phyloP scores from a whole-genome alignment of 169 alveolate genomes.

The Cryptosporidium baileyi region DNA sequence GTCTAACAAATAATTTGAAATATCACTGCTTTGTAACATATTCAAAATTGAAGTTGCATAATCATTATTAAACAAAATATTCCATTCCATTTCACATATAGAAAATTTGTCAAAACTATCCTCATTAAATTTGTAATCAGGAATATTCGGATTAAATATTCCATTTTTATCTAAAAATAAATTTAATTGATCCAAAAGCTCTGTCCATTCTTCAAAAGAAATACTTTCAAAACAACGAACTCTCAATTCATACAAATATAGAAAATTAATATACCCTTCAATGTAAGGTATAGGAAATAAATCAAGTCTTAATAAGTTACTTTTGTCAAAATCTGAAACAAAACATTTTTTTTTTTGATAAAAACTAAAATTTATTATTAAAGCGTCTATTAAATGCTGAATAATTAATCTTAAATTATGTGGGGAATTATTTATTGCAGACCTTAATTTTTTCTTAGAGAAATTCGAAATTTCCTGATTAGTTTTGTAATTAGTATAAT shows the following conservation, averaged over 20 bases:
- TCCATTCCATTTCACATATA: background rate
- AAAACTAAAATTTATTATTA: background rate
- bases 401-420: conserved; percentile 13
- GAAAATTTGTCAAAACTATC: background rate
- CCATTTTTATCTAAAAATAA: background rate
- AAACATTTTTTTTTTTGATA: background rate
- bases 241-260: conserved; percentile 14
- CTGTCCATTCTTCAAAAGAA: conserved; percentile 3
- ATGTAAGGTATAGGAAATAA: conserved; percentile 42
- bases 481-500: background rate
- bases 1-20: background rate
- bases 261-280: background rate
- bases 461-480: background rate
- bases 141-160: background rate
- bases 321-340: background rate
- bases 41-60: background rate
- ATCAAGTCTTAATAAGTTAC: conserved; percentile 1
- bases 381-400: background rate
- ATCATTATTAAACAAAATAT: background rate
- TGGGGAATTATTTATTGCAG: conserved; percentile 5
- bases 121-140: background rate
- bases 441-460: background rate
- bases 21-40: background rate
- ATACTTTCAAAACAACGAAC: background rate
- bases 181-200: background rate